Evolutionary conservation across 768 basidiomycete species (phyloP), one percentile per base, ranked within the genome.

Genomic region (Boletus vermiculosoides): DNA sequence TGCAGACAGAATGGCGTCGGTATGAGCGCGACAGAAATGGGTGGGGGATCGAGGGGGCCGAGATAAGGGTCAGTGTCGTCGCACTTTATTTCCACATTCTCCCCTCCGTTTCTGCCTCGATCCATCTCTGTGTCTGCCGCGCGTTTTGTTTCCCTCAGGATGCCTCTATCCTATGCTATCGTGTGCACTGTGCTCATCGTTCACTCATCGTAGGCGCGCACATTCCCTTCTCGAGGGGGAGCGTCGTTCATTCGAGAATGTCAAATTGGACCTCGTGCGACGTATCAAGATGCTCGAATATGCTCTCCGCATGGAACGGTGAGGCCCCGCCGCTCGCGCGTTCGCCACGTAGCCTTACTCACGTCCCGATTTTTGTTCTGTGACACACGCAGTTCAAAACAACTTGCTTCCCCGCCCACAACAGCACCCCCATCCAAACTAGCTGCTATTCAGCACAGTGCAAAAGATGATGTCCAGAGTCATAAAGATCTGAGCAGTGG

Each of bases 271-370:
- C 75, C 80, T 98, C 34, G 87, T 95, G 83, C 86, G 95, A 59
- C 86, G 97, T 57, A 97, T 98, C 63, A 97, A 97, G 83, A 97
- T 99, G 96, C 85, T 99, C 50, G 97, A 99, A 75, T 98, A 94
- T 74, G 97, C 96, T 40, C 79, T 99, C 47, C 86, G 94, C 46
- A 87, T 95, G 78, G 97, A 99, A 77, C 86, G 97, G 95, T 97
- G 60, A 67, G 83, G 78, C 36, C 39, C 58, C 10, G 22, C 46
- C 56, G 52, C 55, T 54, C 57, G 20, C 22, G 23, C 41, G 22
- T 20, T 22, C 11, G n/a, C 49, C 50, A 52, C 56, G 36, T 46
- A 56, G 36, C 40, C 55, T 55, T 28, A 16, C 54, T 41, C 34
- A 58, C 25, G 18, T 40, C 52, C 59, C 25, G 46, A 45, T 54